phyloP scores from a whole-genome alignment of 176 grass and related monocot genomes.

The Eragrostis curvula region DNA sequence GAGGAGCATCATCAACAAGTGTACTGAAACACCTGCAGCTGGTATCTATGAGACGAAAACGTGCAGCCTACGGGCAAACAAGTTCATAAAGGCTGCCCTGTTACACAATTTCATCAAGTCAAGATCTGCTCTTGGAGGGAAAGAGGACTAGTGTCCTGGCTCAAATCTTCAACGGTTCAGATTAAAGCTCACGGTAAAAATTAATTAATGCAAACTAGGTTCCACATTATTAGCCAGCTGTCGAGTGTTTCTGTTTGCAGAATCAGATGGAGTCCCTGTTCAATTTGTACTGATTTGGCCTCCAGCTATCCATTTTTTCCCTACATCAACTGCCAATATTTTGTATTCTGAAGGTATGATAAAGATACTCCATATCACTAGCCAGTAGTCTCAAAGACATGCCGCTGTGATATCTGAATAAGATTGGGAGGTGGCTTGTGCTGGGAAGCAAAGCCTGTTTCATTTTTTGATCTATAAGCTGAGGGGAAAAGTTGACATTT shows the following conservation, averaged over 20 bases:
- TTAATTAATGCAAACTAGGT: background rate
- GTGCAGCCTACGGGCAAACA: slow-evolving; percentile 17
- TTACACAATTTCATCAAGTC: background rate
- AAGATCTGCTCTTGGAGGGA: background rate
- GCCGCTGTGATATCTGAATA: background rate
- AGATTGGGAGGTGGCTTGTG: slow-evolving; percentile 1
- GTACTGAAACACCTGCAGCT: background rate
- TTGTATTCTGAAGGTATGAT: background rate
- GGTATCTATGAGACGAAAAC: background rate
- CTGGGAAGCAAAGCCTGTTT: slow-evolving; percentile 26
- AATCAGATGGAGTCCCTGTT: background rate
- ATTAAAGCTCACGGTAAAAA: background rate
- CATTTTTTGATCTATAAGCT: slow-evolving; percentile 11
- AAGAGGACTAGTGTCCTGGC: background rate
- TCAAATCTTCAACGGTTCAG: background rate
- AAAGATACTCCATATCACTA: background rate
- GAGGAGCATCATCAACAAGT: slow-evolving; percentile 2
- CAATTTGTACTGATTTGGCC: background rate
- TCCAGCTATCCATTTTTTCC: background rate
- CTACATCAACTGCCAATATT: background rate
- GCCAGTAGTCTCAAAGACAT: background rate
- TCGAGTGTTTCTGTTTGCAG: background rate
- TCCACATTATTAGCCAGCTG: background rate
- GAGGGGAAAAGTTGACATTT: slow-evolving; percentile 14
- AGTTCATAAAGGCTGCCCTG: slow-evolving; percentile 18